Base-by-base conservation (phyloP, 805 yeast species). In the Yarrowia deformans region DNA sequence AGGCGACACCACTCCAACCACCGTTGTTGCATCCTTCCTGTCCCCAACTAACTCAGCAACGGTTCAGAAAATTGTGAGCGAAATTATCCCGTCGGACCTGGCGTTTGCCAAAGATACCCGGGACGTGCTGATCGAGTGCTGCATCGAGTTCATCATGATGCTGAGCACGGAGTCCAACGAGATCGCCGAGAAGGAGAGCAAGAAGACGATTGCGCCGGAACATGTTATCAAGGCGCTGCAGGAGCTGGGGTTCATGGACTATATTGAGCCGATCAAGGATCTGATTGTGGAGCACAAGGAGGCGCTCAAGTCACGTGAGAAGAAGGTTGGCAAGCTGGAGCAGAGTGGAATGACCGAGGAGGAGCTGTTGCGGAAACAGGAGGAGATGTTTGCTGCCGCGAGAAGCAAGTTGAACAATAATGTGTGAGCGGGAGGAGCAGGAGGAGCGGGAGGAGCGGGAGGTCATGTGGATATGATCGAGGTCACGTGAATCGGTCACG, bases 161-260 rank as follows among this genome's bases (percentile, higher is more conserved):
- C 81, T 94, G 52, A 90, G 97, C 12, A 91, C 97, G 2, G 97
- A 93, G 79, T 89, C 94, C 69, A 93, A 94, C 75, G 98, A 95
- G 71, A 93, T 95, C 72, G 98, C 98, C 0, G 98, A 95, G 74
- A 90, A 90, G 74, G 99, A 95, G 77, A 88, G 96, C 68, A 95
- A 95, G 79, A 95, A 95, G 79, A 95, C 99, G 1, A 95, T 95
- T 54, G 97, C 97, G 0, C 90, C 97, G 1, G 99, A 95, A 77
- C 99, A 95, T 77, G 98, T 95, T 46, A 84, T 94, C 72, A 90
- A 89, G 75, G 98, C 98, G 0, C 81, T 95, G 55, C 88, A 86
- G 71, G 97, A 90, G 74, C 82, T 95, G 69, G 99, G 97, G 35
- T 95, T 92, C 78, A 84, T 84, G 37, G 93, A 91, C 70, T 95